Base-by-base conservation (phyloP, 2,329 filamentous ascomycete species). In the Sclerotinia trifoliorum region DNA sequence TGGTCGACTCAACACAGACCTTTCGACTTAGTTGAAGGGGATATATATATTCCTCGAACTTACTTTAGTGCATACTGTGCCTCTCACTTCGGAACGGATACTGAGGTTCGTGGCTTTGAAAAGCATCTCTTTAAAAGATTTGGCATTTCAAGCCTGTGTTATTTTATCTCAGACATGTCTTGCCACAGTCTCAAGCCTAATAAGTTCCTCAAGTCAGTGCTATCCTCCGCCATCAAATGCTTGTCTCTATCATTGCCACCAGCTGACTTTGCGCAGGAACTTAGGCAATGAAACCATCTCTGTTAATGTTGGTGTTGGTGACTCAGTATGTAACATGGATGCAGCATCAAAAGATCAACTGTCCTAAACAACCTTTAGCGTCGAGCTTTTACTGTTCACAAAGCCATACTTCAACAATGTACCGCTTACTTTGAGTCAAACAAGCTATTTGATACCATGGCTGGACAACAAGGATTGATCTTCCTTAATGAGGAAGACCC, bases 151-250 rank as follows among this genome's bases (percentile, higher is more conserved):
- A 5, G 5, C 21, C 6, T 24, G 3, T 42, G 0, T 17, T 21
- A 6, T 15, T 5, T 21, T 19, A 8, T 11, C 6, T 62, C 63
- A 67, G 15, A 66, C 2, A 72, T 71, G 67, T 66, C 70, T 15
- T 72, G 71, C 46, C 69, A 68, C 46, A 65, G 65, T 39, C 65
- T 68, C 6, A 68, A 72, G 56, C 69, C 68, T 63, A 67, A 68
- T n/a, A 58, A 61, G 8, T 61, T 69, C 21, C 57, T 56, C 48
- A 63, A 69, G 65, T 71, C 60, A 51, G 54, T 60, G 17, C 10
- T 64, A 15, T 21, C n/a, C 29, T 32, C 26, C 39, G 1, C 3
- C 10, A 13, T 24, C 3, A 5, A 55, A 10, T 35, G 21, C 21
- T 39, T 6, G 26, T 39, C 6, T 6, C 21, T 21, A 48, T 44